Evolutionary conservation across 2,329 filamentous ascomycete species (phyloP).

Genomic region (Eutypella sp.): DNA sequence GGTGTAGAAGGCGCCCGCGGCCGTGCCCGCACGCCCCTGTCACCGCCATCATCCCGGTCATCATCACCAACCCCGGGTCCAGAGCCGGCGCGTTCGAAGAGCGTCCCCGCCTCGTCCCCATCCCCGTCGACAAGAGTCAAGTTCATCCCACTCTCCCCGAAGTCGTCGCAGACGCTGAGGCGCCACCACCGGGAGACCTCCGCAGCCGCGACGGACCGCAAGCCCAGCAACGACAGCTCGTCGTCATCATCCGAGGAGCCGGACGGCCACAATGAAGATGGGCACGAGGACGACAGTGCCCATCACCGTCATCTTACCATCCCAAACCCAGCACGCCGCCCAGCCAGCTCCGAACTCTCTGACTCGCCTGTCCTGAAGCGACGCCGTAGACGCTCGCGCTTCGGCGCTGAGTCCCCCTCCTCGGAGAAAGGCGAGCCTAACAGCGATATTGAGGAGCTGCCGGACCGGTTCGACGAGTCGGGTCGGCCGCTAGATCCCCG

Average conservation of each 20-base stretch:
- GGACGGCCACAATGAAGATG: slow-evolving; percentile 1
- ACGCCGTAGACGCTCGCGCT: no score
- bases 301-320: no score
- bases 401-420: no score
- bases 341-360: no score
- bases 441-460: slow-evolving; percentile 23
- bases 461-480: slow-evolving; percentile 25
- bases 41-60: slow-evolving; percentile 1
- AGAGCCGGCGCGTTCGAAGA: no score
- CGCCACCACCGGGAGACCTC: slow-evolving; percentile 15
- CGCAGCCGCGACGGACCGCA: slow-evolving; percentile 1
- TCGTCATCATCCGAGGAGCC: not conserved
- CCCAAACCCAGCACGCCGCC: slow-evolving; percentile 11
- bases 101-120: no score
- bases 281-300: no score
- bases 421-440: no score
- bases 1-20: not conserved
- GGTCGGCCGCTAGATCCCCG: slow-evolving; percentile 18
- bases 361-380: no score
- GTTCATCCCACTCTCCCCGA: slow-evolving; percentile 25
- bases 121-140: slow-evolving; percentile 17
- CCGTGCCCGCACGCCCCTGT: no score
- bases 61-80: no score
- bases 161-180: slow-evolving; percentile 24
- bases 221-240: not conserved